Conservation (phyloP, 805 yeast species). For the Candida ortonii region DNA sequence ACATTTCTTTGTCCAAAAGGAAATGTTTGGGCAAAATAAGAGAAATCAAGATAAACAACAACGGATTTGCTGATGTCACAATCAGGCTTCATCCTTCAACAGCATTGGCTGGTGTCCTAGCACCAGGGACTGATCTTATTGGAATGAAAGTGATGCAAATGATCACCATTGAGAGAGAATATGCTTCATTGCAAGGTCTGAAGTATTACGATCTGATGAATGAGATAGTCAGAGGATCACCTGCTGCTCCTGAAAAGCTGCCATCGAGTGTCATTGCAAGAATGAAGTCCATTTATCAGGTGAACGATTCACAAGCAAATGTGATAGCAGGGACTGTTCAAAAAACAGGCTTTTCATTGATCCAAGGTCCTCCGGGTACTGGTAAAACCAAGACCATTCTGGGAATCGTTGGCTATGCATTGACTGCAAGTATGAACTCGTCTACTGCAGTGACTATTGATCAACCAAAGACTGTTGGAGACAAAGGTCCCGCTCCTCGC, state of each 20-base stretch:
- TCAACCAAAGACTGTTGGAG: constrained; percentile 10
- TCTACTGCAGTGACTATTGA: constrained; percentile 10
- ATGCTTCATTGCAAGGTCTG: constrained; percentile 74
- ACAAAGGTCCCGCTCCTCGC: constrained; percentile 23
- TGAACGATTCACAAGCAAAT: constrained; percentile 85
- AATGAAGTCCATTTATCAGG: constrained; percentile 50
- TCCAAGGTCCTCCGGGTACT: constrained; percentile 99
- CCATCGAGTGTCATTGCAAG: constrained; percentile 37
- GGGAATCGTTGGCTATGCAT: constrained; percentile 80
- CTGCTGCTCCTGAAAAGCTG: constrained; percentile 42
- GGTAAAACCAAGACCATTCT: constrained; percentile 97
- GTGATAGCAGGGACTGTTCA: constrained; percentile 77
- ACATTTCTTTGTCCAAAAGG: constrained; percentile 17
- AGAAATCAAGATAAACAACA: constrained; percentile 62
- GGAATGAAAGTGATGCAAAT: constrained; percentile 79
- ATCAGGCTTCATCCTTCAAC: constrained; percentile 58
- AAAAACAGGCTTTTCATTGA: constrained; percentile 76
- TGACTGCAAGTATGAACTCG: too few species aligned
- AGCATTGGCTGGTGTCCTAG: constrained; percentile 51
- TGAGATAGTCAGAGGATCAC: constrained; percentile 63
- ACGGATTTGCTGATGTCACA: constrained; percentile 72
- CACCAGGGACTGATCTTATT: constrained; percentile 61
- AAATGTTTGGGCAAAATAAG: constrained; percentile 80
- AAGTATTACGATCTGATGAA: constrained; percentile 75
- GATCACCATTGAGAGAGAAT: constrained; percentile 93